Percentiles rank a stretch among this genome's conserved stretches.
Evolutionary conservation across 2,329 filamentous ascomycete genomes (phyloP).

Genomic region (Epichloe hybrida): DNA sequence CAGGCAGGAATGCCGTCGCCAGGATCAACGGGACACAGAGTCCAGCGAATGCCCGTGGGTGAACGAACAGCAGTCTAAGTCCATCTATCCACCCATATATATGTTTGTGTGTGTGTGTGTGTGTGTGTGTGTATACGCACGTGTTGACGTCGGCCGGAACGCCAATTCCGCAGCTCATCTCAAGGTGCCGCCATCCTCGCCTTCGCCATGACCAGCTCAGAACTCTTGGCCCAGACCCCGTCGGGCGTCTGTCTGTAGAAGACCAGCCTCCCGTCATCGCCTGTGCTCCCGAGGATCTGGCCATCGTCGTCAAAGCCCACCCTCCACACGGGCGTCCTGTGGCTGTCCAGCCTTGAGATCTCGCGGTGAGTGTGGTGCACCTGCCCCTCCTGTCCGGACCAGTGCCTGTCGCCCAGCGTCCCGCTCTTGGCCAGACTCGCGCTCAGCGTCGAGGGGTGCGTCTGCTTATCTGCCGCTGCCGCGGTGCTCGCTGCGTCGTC

Average conservation of each 20-base stretch:
- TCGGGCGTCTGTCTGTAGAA: slow-evolving; percentile 48
- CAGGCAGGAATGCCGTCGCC: no score
- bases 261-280: slow-evolving; percentile 57
- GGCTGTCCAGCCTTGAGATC: slow-evolving; percentile 52
- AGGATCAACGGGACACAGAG: no score
- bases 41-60: no score
- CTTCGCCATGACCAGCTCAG: slow-evolving; percentile 45
- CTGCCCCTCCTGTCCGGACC: slow-evolving; percentile 48
- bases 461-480: slow-evolving; percentile 17
- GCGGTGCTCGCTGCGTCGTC: slow-evolving; percentile 11
- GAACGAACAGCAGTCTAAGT: no score
- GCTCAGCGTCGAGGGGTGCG: slow-evolving; percentile 32
- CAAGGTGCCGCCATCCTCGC: slow-evolving; percentile 36
- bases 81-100: no score
- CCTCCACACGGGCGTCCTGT: slow-evolving; percentile 61
- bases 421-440: slow-evolving; percentile 39
- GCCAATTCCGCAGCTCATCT: background rate
- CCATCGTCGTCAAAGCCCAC: slow-evolving; percentile 58
- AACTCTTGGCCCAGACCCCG: slow-evolving; percentile 45
- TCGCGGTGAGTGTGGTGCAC: slow-evolving; percentile 50
- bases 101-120: no score
- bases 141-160: background rate
- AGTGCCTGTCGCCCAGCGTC: slow-evolving; percentile 29
- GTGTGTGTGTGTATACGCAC: no score
- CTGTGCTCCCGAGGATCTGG: slow-evolving; percentile 61